These are phyloP conservation scores for Fusarium nygamai DNA, from an alignment of 2,329 filamentous ascomycete species.

Conservation along the genomic window DNA sequence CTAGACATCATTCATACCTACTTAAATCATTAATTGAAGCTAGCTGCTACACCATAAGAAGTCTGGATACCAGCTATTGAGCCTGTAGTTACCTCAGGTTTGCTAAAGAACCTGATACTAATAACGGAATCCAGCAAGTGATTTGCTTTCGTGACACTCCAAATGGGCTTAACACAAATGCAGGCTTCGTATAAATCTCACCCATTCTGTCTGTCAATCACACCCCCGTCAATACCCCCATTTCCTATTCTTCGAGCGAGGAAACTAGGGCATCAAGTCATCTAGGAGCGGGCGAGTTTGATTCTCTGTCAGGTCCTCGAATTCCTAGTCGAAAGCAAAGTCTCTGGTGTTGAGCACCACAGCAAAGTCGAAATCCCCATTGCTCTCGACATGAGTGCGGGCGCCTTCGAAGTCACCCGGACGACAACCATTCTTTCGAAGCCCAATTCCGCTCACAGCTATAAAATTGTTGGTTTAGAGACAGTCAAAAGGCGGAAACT, in stretches of 20 bases:
- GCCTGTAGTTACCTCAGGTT: neutral
- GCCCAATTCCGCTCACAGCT: conserved; percentile 19
- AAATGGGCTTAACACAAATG: neutral
- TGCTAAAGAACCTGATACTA: neutral
- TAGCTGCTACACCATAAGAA: neutral
- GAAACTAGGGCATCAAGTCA: neutral
- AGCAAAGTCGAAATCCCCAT: conserved; percentile 14
- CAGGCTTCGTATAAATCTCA: neutral
- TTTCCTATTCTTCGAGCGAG: neutral
- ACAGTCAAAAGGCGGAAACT: rapidly evolving
- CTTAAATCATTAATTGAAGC: neutral
- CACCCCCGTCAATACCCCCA: neutral
- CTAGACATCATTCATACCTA: neutral
- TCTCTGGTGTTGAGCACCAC: conserved; percentile 30
- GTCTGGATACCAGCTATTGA: neutral
- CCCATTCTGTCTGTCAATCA: neutral
- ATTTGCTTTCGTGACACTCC: too few relatives aligned
- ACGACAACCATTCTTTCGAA: neutral
- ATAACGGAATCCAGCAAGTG: neutral
- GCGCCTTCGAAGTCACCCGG: conserved; percentile 18
- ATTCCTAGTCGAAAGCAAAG: conserved; percentile 1
- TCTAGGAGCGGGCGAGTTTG: neutral
- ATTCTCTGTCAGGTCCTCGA: conserved; percentile 1
- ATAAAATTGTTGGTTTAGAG: neutral
- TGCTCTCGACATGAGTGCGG: neutral